These are phyloP conservation scores for Russula brevipes DNA, from an alignment of 768 basidiomycete genomes.

Conservation along the genomic window DNA sequence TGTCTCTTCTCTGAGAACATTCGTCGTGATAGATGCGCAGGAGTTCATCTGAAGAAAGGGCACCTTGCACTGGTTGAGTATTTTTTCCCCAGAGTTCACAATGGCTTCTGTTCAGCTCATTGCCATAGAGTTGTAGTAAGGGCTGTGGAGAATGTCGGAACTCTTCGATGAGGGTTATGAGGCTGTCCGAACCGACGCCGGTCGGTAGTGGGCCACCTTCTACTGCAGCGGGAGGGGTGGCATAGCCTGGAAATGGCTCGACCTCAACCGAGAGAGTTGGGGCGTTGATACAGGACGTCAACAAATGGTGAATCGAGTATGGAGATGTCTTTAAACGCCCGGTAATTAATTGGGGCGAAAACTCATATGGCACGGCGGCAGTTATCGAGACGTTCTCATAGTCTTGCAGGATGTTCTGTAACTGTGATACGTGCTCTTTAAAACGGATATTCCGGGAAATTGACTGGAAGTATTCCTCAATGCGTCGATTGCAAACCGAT, in stretches of 20 bases:
- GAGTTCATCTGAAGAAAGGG: neutral
- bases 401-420: neutral
- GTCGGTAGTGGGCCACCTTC: neutral
- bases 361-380: neutral
- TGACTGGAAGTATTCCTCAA: neutral
- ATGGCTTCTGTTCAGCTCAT: conserved; percentile 2
- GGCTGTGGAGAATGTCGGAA: neutral
- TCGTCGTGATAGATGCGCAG: neutral
- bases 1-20: neutral
- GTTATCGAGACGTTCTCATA: neutral
- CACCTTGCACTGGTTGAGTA: neutral
- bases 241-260: neutral
- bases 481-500: neutral
- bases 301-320: neutral
- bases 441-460: conserved; percentile 1
- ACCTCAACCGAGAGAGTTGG: neutral
- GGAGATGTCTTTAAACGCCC: neutral
- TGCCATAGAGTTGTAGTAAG: conserved; percentile 7
- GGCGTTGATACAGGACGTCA: neutral
- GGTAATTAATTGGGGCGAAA: neutral
- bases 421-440: neutral
- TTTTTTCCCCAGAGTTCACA: neutral
- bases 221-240: no score
- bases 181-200: neutral
- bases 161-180: conserved; percentile 5